phyloP scores from a whole-genome alignment of 495 filamentous ascomycete genomes.

The Parathielavia hyrcaniae region DNA sequence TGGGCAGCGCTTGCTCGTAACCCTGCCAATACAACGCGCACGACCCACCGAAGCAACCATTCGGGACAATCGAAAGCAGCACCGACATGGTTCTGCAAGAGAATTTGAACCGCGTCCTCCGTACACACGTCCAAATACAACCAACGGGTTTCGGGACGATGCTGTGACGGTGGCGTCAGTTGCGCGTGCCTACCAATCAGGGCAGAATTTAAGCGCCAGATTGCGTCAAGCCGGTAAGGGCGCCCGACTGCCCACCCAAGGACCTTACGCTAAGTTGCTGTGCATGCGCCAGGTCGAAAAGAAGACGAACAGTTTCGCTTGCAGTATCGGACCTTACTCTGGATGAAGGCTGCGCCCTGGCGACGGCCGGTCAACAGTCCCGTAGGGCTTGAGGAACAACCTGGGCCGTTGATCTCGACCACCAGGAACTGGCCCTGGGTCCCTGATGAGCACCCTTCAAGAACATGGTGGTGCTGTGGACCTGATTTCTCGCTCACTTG shows the following conservation, averaged over 20 bases:
- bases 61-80: background rate
- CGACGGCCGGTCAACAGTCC: no score
- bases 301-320: background rate
- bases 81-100: background rate
- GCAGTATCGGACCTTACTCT: no score
- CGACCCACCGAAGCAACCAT: background rate
- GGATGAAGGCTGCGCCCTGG: no score
- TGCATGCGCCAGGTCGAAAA: background rate
- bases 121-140: background rate
- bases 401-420: no score
- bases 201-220: conserved; percentile 14
- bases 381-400: no score
- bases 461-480: background rate
- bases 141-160: conserved; percentile 2
- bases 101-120: no score
- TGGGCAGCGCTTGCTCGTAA: background rate
- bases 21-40: background rate
- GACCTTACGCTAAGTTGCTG: background rate
- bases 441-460: background rate
- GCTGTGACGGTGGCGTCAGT: conserved; percentile 12
- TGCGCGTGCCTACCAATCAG: conserved; percentile 19
- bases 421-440: background rate
- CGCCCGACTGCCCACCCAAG: background rate
- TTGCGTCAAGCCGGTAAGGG: conserved; percentile 5
- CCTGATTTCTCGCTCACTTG: background rate